phyloP scores from a whole-genome alignment of 371 early-diverging fungal genomes.

The Conidiobolus coronatus region DNA sequence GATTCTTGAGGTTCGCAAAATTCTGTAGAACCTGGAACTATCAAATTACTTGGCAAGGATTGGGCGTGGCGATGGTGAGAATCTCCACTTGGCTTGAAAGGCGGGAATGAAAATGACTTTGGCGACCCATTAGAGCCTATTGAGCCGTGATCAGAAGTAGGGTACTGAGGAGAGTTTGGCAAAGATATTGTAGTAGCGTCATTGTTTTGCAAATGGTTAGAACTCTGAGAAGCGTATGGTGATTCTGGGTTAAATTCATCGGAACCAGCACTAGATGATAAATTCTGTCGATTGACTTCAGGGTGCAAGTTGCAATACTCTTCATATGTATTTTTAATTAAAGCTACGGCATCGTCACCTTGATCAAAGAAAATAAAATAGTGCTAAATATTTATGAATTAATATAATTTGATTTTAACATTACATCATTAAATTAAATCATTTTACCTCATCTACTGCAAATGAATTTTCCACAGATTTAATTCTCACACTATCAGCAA shows the following conservation, averaged over 20 bases:
- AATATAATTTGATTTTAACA: background rate
- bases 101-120: no score
- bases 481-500: slow-evolving; percentile 29
- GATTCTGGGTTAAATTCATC: background rate
- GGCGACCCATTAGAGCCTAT: no score
- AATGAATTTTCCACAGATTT: slow-evolving; percentile 29
- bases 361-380: slow-evolving; percentile 42
- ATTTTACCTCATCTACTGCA: slow-evolving; percentile 34
- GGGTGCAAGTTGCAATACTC: slow-evolving; percentile 4
- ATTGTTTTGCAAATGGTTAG: no score
- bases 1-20: no score
- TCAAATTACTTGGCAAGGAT: no score
- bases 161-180: background rate
- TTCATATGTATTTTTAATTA: slow-evolving; percentile 13
- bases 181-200: no score
- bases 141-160: background rate
- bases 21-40: no score
- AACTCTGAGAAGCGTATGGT: no score
- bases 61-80: no score
- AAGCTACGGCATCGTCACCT: slow-evolving; percentile 15
- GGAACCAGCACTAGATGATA: background rate
- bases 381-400: slow-evolving; percentile 15
- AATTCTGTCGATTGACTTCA: background rate
- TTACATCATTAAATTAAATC: background rate
- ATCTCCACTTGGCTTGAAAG: no score